Conservation (phyloP, 805 yeast genomes). For the Barnettozyma pratensis region DNA sequence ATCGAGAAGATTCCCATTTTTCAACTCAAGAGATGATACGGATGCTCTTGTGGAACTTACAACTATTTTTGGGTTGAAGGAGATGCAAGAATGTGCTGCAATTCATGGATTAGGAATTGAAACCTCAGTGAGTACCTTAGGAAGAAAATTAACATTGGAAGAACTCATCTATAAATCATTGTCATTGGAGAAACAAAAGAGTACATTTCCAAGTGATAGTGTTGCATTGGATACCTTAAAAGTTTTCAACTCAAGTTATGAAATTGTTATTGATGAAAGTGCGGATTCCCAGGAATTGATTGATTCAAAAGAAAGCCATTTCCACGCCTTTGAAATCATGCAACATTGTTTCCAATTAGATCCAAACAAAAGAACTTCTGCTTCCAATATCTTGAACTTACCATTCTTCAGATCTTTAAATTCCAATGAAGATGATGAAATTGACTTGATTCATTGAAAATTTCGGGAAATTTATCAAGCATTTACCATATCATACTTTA, state of each 20-base stretch:
- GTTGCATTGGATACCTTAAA: conserved; percentile 62
- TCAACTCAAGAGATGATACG: conserved; percentile 88
- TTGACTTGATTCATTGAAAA: conserved; percentile 2
- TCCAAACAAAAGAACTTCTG: conserved; percentile 73
- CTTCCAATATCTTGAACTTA: conserved; percentile 60
- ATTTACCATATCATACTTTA: too few species aligned
- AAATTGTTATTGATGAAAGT: conserved; percentile 17
- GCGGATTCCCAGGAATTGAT: conserved; percentile 6
- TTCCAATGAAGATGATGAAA: conserved; percentile 6
- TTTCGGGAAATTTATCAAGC: too few species aligned
- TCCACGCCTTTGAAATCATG: conserved; percentile 23
- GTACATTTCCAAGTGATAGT: conserved; percentile 64
- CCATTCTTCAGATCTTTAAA: conserved; percentile 20
- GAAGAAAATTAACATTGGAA: conserved; percentile 19
- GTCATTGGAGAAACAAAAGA: conserved; percentile 45
- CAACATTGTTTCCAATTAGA: conserved; percentile 64
- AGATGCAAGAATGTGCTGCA: conserved; percentile 70
- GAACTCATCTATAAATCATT: conserved; percentile 40
- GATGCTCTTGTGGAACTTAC: conserved; percentile 88
- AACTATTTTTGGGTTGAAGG: conserved; percentile 68
- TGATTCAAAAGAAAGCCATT: conserved; percentile 13
- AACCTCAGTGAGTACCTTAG: conserved; percentile 48
- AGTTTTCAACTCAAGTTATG: conserved; percentile 15
- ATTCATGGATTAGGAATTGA: conserved; percentile 89
- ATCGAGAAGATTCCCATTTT: conserved; percentile 82